Percentiles rank a stretch among this genome's conserved stretches.
These are phyloP conservation scores for Backusella parvicylindrica DNA, from an alignment of 192 early-diverging fungal species.

Conservation along the genomic window DNA sequence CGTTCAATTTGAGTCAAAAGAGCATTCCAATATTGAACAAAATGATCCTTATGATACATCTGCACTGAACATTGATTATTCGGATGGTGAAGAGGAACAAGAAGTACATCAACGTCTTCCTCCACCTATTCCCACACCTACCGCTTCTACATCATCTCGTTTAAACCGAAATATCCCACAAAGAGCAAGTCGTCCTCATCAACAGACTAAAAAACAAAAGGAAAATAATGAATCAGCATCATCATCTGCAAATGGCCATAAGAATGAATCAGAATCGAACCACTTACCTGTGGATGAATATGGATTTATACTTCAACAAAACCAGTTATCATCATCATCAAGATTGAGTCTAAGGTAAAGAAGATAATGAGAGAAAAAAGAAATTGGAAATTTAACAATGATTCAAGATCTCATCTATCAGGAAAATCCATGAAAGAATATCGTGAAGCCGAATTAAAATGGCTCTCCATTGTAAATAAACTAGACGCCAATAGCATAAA, in stretches of 20 bases:
- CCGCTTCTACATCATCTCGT: background rate
- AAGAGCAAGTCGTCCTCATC: background rate
- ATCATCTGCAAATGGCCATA: background rate
- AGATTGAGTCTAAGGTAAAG: background rate
- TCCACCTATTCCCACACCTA: background rate
- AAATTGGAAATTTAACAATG: background rate
- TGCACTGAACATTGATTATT: constrained; percentile 33
- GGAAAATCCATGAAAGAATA: constrained; percentile 35
- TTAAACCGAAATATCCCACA: background rate
- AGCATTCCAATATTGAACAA: background rate
- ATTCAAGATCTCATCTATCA: constrained; percentile 6
- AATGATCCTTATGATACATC: constrained; percentile 30
- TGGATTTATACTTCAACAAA: constrained; percentile 17
- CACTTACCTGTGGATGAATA: constrained; percentile 21
- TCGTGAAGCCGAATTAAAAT: constrained; percentile 42
- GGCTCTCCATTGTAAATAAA: constrained; percentile 35
- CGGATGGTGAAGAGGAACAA: constrained; percentile 18
- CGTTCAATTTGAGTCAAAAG: background rate
- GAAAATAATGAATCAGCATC: background rate
- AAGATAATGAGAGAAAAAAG: background rate
- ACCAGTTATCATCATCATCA: background rate
- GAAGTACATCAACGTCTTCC: background rate
- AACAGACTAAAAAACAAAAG: background rate
- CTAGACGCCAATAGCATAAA: constrained; percentile 32
- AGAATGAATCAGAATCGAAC: background rate